Conservation (phyloP, 2,329 filamentous ascomycete species). For the Coniochaeta sp. region DNA sequence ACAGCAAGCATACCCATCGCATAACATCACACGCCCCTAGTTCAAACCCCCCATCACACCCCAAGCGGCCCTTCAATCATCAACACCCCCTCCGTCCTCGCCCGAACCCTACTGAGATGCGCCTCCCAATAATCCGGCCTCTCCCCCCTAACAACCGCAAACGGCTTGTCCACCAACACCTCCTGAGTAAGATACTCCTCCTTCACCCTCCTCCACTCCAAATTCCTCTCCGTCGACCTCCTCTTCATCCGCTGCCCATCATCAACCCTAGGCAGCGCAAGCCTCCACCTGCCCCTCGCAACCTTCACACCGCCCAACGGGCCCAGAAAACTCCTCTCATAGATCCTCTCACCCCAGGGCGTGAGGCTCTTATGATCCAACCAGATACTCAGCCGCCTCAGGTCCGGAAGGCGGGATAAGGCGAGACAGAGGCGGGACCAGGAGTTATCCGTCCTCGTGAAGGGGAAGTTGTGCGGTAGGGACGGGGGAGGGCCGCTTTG, state of each 20-base stretch:
- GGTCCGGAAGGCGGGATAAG: constrained; percentile 9
- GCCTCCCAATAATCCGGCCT: constrained; percentile 19
- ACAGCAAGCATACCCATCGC: too few relatives aligned
- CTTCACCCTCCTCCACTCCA: constrained; percentile 9
- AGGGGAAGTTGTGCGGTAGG: constrained; percentile 8
- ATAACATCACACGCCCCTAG: too few relatives aligned
- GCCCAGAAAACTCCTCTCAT: constrained; percentile 19
- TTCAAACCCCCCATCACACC: too few relatives aligned
- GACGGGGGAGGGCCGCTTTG: constrained; percentile 9
- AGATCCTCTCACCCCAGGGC: constrained; percentile 20
- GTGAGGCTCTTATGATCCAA: constrained; percentile 20
- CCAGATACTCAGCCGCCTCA: constrained; percentile 19
- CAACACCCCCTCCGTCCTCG: not conserved
- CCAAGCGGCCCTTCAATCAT: too few relatives aligned
- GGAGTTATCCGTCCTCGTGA: constrained; percentile 14
- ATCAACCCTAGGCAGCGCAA: constrained; percentile 20
- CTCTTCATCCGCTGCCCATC: too few relatives aligned
- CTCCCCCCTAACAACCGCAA: constrained; percentile 13
- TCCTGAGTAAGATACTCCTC: too few relatives aligned
- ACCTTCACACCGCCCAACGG: constrained; percentile 11
- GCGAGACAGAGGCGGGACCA: constrained; percentile 19
- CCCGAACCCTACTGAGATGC: constrained; percentile 5
- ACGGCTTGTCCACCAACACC: constrained; percentile 9
- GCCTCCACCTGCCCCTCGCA: constrained; percentile 7
- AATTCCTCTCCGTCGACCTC: constrained; percentile 4